Conservation (phyloP, 148 eudicot species). For the Selenicereus undatus region DNA sequence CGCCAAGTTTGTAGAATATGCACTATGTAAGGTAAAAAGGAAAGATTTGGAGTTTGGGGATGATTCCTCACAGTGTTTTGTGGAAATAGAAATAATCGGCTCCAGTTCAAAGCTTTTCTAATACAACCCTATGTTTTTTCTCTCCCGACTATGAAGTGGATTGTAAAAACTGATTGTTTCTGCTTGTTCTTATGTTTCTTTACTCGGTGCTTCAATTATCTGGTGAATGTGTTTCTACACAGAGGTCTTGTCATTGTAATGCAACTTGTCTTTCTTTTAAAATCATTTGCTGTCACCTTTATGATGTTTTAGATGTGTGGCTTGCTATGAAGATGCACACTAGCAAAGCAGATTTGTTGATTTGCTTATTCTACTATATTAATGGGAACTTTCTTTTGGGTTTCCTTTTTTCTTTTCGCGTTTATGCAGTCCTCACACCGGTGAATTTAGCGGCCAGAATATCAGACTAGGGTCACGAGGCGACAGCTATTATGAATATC, state of each 20-base stretch:
- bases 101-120: not conserved
- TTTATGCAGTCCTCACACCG: slow-evolving; percentile 69
- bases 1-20: not conserved
- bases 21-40: not conserved
- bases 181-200: not conserved
- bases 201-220: no score
- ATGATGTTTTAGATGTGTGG: not conserved
- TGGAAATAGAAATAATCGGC: not conserved
- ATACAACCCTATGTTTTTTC: not conserved
- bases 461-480: slow-evolving; percentile 97
- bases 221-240: no score
- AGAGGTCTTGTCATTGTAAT: not conserved
- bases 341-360: not conserved
- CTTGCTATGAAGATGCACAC: not conserved
- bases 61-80: not conserved
- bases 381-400: slow-evolving; percentile 8
- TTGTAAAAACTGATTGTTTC: not conserved
- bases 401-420: slow-evolving; percentile 8
- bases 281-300: not conserved
- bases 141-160: not conserved
- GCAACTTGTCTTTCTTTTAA: not conserved
- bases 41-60: not conserved
- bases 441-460: slow-evolving; percentile 79
- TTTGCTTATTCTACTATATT: not conserved
- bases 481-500: slow-evolving; percentile 97